Evolutionary conservation across 768 basidiomycete genomes (phyloP).

Genomic region (Vararia minispora): DNA sequence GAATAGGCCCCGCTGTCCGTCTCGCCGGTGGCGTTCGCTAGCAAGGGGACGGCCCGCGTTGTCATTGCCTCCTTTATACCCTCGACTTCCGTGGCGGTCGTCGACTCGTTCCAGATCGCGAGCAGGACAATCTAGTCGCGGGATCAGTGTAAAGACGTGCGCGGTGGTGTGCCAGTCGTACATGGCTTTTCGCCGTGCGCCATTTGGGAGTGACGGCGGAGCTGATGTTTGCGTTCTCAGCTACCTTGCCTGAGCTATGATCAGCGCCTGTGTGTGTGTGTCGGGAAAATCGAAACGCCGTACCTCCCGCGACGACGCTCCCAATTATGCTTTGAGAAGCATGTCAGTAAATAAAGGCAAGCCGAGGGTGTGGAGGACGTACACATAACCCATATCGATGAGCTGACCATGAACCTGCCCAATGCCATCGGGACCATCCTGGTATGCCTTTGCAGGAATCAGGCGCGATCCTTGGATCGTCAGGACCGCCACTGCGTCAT

Average conservation of each 20-base stretch:
- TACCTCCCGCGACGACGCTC: slow-evolving; percentile 5
- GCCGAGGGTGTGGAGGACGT: no score
- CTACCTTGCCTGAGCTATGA: slow-evolving; percentile 19
- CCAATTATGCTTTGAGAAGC: slow-evolving; percentile 3
- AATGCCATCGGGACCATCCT: neutral
- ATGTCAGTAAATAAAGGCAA: slow-evolving; percentile 4
- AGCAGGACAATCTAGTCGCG: no score
- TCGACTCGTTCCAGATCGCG: slow-evolving; percentile 2
- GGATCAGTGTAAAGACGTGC: no score
- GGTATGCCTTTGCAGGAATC: slow-evolving; percentile 3
- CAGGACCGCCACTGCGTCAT: slow-evolving; percentile 8
- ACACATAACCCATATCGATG: no score
- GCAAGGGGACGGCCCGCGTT: slow-evolving; percentile 16
- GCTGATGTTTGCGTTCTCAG: slow-evolving; percentile 22
- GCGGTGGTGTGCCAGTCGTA: slow-evolving; percentile 10
- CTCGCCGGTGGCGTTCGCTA: slow-evolving; percentile 19
- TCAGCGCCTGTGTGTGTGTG: neutral
- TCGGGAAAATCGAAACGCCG: neutral
- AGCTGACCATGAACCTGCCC: no score
- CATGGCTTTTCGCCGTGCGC: slow-evolving; percentile 28
- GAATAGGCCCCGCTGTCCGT: slow-evolving; percentile 22
- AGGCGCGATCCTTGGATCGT: slow-evolving; percentile 10
- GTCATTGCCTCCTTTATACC: slow-evolving; percentile 16
- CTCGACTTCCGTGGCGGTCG: slow-evolving; percentile 10
- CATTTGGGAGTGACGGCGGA: slow-evolving; percentile 25